Percentiles rank a stretch among this genome's conserved stretches.
Conservation (phyloP, 2,329 filamentous ascomycete species). For the Cyphellophora attinorum region DNA sequence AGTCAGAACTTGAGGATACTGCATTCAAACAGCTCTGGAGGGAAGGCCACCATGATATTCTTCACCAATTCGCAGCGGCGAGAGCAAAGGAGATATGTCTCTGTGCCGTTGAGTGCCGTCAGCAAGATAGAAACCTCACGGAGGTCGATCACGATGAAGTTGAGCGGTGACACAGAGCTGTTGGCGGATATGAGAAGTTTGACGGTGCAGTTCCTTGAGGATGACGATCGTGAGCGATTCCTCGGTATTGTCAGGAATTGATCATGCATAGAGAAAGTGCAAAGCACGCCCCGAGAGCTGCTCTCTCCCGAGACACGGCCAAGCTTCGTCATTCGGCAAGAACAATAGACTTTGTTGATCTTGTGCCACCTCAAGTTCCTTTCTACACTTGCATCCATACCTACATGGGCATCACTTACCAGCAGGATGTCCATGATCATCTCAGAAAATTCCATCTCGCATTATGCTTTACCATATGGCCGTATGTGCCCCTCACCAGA, state of each 20-base stretch:
- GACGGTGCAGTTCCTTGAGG: constrained; percentile 29
- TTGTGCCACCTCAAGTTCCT: too few species aligned
- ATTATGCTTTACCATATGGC: too few species aligned
- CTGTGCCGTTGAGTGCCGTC: constrained; percentile 31
- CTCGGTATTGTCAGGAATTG: background rate
- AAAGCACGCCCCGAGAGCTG: too few species aligned
- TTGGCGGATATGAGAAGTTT: constrained; percentile 29
- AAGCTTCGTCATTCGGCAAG: too few species aligned
- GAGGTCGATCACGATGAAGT: constrained; percentile 27
- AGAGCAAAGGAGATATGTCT: constrained; percentile 31
- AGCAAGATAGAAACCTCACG: constrained; percentile 28
- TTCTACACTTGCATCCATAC: too few species aligned
- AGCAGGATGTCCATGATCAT: too few species aligned
- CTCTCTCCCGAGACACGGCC: too few species aligned
- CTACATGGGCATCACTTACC: too few species aligned
- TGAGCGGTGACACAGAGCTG: constrained; percentile 29
- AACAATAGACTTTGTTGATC: too few species aligned
- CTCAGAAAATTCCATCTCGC: too few species aligned
- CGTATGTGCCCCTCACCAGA: too few species aligned
- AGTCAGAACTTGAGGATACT: constrained; percentile 33
- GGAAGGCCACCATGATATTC: constrained; percentile 27
- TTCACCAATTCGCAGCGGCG: constrained; percentile 34
- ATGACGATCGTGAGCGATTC: constrained; percentile 16
- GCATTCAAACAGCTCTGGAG: constrained; percentile 22
- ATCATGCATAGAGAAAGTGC: too few species aligned